Base-by-base conservation (phyloP, 495 filamentous ascomycete species). In the Massariosphaeria phaeospora region DNA sequence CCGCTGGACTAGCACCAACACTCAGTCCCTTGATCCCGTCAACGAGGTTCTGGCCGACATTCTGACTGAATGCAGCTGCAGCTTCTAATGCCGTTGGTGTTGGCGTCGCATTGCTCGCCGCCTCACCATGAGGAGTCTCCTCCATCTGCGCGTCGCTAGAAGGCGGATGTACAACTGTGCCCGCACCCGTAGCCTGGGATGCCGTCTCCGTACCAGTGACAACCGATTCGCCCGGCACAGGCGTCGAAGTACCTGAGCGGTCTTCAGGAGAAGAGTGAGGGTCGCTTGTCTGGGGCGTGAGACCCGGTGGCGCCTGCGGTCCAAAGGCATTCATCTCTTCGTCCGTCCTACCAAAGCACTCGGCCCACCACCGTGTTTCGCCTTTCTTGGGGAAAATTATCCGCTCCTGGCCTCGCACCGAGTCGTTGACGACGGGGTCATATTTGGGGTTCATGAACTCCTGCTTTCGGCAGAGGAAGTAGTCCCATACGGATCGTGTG, bases 401-500 rank as follows among this genome's bases (percentile, higher is more conserved):
- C 3, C 90, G 77, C 59, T 96, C 93, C 26, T 84, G 80, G 11
- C 84, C 89, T 30, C 84, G 81, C 48, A 84, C 76, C 30, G 76
- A 76, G 52, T 95, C 89, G 55, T 97, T 87, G 30, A 94, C 76
- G 0, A 74, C 76, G 1, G 82, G 67, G 51, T 91, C 86, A 64
- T 94, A 99, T 9, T 85, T 74, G 0, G 77, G 74, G 63, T 95
- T 97, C 10, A 80, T 73, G 67, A 96, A 99, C 66, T 93, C 84
- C 17, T 79, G 74, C 26, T 78, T 79, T 2, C 89, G 77, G 11
- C 84, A 78, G 17, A 96, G 73, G 72, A 99, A 97, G 69, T 97
- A 96, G 52, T 88, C 83, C 93, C 94, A 99, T 2, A 96, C 94
- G 52, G 86, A 91, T 18, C 85, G 73, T n/a, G 89, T 95, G 18